Evolutionary conservation across 225 moss, liverwort and hornwort genomes (phyloP), one percentile per base, ranked within the genome.

Genomic region (Pseudoscleropodium purum): DNA sequence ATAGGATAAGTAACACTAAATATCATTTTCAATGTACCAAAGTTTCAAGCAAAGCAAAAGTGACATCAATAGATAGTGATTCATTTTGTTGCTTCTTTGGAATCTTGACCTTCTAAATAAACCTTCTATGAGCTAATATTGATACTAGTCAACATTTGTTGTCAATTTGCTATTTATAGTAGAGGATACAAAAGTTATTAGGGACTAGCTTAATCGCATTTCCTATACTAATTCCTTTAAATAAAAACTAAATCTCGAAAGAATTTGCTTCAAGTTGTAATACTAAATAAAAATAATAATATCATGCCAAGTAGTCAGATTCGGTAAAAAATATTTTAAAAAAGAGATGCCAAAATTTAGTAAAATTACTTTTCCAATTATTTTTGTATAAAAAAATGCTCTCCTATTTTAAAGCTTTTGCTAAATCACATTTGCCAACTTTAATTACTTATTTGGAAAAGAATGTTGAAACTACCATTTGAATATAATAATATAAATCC

Each of bases 121-220:
- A 30, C 10, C 6, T 45, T 30, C 6, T 30, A 18, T 51, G 51
- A 51, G 10, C 49, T 49, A n/a, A n/a, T n/a, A n/a, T n/a, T n/a
- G n/a, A n/a, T n/a, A n/a, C n/a, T n/a, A n/a, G n/a, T n/a, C n/a
- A n/a, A n/a, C n/a, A 49, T 75, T 19, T 49, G 12, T 7, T 49
- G 4, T 19, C 18, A 49, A 3, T 47, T 75, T 31, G 17, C 19
- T 47, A 30, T 19, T 11, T 41, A 11, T 26, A 26, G 2, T 72
- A 72, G 9, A 26, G 5, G 15, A 41, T 49, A 17, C 31, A 75
- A 7, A 47, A 47, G 31, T 75, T 2, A 6, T 13, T 18, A 47
- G 4, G 7, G 2, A 18, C 0, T 47, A 0, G 7, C 18, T 31
- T 75, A 4, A 75, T 75, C 2, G 0, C 0, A 0, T n/a, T 7